phyloP scores from a whole-genome alignment of 768 basidiomycete species.

The Hygrophoropsis aurantiaca region DNA sequence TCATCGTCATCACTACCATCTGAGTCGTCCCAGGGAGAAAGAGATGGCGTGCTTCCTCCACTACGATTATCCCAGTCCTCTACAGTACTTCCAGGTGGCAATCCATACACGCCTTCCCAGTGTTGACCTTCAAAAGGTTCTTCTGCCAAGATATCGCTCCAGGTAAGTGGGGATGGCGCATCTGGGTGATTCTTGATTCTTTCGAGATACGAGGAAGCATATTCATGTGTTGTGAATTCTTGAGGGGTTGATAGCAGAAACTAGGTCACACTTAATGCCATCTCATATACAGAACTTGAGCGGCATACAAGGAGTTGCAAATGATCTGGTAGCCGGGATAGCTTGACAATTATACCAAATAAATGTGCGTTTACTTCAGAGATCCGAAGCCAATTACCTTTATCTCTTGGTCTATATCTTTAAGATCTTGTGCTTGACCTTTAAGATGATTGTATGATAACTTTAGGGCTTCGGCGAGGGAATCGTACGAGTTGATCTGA shows the following conservation, averaged over 20 bases:
- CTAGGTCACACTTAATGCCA: constrained; percentile 31
- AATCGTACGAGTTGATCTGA: constrained; percentile 63
- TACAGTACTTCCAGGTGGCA: constrained; percentile 46
- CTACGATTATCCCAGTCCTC: constrained; percentile 46
- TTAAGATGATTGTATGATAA: constrained; percentile 53
- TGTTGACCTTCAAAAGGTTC: constrained; percentile 87
- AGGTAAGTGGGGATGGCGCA: constrained; percentile 50
- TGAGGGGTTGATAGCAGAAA: constrained; percentile 58
- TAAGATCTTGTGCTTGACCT: constrained; percentile 43
- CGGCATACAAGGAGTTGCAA: constrained; percentile 66
- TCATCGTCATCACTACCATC: constrained; percentile 36
- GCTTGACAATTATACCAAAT: constrained; percentile 32
- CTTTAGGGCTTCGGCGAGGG: constrained; percentile 59
- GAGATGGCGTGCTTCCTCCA: constrained; percentile 62
- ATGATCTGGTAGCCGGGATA: constrained; percentile 65
- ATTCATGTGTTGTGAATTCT: constrained; percentile 43
- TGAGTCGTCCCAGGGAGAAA: constrained; percentile 64
- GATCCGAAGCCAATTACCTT: constrained; percentile 39
- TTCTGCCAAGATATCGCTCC: constrained; percentile 77
- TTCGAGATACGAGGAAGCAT: constrained; percentile 56
- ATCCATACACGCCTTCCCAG: constrained; percentile 73
- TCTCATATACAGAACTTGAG: not conserved
- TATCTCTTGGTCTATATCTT: constrained; percentile 66
- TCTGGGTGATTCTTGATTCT: constrained; percentile 43
- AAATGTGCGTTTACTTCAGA: not conserved